A percentile compares a stretch with the other conserved stretches of the same genome.
Conservation (phyloP, 169 alveolate species). For the Babesia caballi region DNA sequence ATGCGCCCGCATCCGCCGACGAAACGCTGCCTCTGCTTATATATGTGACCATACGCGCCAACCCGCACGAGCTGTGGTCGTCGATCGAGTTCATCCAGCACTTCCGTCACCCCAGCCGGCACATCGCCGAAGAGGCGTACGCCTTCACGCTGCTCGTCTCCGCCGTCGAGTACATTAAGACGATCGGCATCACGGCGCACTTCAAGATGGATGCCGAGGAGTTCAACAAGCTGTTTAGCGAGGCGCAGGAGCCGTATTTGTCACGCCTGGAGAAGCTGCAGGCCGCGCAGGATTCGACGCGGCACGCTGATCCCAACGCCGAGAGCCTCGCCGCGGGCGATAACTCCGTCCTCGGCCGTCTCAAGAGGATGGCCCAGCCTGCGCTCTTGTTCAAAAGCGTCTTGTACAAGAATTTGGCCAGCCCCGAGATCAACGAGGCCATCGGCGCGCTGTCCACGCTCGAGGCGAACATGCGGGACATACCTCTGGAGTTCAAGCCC, state of each 20-base stretch:
- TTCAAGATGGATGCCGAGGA: slow-evolving; percentile 45
- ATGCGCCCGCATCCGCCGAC: slow-evolving; percentile 73
- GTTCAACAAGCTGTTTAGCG: slow-evolving; percentile 24
- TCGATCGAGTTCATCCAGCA: slow-evolving; percentile 74
- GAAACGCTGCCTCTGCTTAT: slow-evolving; percentile 82
- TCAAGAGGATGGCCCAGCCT: slow-evolving; percentile 45
- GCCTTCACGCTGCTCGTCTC: slow-evolving; percentile 80
- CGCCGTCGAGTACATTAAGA: slow-evolving; percentile 76
- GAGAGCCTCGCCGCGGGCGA: background rate
- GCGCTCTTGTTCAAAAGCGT: slow-evolving; percentile 36
- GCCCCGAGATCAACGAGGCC: slow-evolving; percentile 34
- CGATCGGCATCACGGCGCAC: slow-evolving; percentile 37
- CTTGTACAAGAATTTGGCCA: slow-evolving; percentile 17
- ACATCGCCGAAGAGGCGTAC: slow-evolving; percentile 81
- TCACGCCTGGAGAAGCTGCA: slow-evolving; percentile 27
- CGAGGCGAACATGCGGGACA: slow-evolving; percentile 42
- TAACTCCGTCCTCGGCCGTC: slow-evolving; percentile 14
- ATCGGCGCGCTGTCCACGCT: slow-evolving; percentile 40
- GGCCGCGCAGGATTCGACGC: background rate
- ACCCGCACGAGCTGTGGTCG: slow-evolving; percentile 81
- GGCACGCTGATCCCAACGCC: background rate
- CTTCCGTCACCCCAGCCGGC: slow-evolving; percentile 79
- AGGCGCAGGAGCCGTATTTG: slow-evolving; percentile 30
- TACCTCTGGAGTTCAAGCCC: slow-evolving; percentile 38
- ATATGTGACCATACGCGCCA: slow-evolving; percentile 74